Base-by-base conservation (phyloP, 495 filamentous ascomycete genomes). In the Penicillium turbatum region DNA sequence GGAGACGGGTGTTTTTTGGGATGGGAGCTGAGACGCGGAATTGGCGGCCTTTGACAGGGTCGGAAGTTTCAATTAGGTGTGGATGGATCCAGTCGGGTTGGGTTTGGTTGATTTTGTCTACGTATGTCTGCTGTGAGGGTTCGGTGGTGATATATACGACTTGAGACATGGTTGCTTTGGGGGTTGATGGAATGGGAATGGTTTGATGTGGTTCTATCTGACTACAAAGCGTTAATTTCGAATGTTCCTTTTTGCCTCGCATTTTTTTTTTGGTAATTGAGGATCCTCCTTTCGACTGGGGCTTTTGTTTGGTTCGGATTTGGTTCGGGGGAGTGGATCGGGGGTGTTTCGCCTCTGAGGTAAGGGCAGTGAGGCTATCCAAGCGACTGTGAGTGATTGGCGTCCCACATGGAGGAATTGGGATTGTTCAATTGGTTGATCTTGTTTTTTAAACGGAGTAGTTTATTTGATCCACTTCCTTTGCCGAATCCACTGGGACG, bases 31-130 rank as follows among this genome's bases (percentile, higher is more conserved):
- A 64, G 24, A 57, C 66, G 6, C 60, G 68, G 5, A 74, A 56
- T 51, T 72, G 66, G 17, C 71, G 71, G 48, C 71, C 71, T 39
- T 74, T 74, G 57, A 56, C 35, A 8, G 68, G 61, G 52, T 70
- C 56, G 24, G 51, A 48, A 54, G 59, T 66, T 21, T 74, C 59
- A 13, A 60, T 54, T 39, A 74, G 54, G 42, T 68, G 49, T 6
- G 69, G 65, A 55, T 74, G 69, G 57, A 74, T 63, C 69, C 66
- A 72, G 48, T 57, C 27, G 15, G 55, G 53, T 6, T 53, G 52
- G 26, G 35, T 59, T 21, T 54, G 46, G 27, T 30, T 15, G 44
- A 53, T 51, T 38, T 30, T 35, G 15, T 57, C 39, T 62, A 62
- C 44, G 15, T 29, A 29, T 44, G 31, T 48, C 36, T 45, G 43